Evolutionary conservation across 2,329 filamentous ascomycete species (phyloP).

Genomic region (Diplocarpon rosae): DNA sequence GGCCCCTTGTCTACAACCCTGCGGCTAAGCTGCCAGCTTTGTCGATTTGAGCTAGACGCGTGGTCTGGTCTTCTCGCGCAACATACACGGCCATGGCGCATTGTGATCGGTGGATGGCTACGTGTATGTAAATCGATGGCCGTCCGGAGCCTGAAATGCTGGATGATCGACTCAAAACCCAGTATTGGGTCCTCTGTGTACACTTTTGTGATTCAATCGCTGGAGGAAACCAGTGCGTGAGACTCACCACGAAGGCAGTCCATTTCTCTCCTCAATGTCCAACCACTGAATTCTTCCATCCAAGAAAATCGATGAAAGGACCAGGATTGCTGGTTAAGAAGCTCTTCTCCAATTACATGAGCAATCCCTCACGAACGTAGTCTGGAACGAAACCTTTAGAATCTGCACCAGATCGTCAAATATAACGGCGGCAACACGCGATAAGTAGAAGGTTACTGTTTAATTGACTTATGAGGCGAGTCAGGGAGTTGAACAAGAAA

Average conservation of each 20-base stretch:
- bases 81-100: too few relatives aligned
- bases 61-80: too few relatives aligned
- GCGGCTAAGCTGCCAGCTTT: neutral
- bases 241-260: neutral
- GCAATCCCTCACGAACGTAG: neutral
- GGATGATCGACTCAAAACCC: too few relatives aligned
- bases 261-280: neutral
- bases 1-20: neutral
- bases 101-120: too few relatives aligned
- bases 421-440: slow-evolving; percentile 1
- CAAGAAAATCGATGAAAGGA: neutral
- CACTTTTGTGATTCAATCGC: neutral
- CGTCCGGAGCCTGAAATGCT: too few relatives aligned
- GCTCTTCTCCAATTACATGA: neutral
- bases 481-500: too few relatives aligned
- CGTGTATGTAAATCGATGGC: too few relatives aligned
- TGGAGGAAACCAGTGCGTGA: neutral
- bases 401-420: slow-evolving; percentile 1
- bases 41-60: neutral
- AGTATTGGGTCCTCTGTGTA: too few relatives aligned
- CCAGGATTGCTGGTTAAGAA: neutral
- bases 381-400: slow-evolving; percentile 2
- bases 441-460: too few relatives aligned
- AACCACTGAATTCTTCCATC: neutral
- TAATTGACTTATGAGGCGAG: too few relatives aligned